A percentile compares a stretch with the other conserved stretches of the same genome.
These are phyloP conservation scores for Kazachstania africana DNA, from an alignment of 805 yeast species.

Conservation along the genomic window DNA sequence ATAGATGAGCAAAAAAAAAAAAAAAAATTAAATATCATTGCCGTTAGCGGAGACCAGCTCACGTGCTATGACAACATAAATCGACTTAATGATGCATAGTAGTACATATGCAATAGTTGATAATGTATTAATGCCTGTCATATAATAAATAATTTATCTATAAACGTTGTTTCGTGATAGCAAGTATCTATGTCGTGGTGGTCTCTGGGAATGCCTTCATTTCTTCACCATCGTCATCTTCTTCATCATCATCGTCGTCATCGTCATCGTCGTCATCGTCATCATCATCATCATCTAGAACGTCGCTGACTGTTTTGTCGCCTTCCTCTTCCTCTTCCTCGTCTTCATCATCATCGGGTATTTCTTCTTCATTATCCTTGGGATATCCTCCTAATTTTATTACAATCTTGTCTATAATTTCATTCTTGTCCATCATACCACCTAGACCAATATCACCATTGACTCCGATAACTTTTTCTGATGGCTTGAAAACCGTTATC, in stretches of 20 bases:
- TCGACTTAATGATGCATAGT: too few species aligned
- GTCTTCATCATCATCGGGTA: conserved; percentile 32
- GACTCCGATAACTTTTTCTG: conserved; percentile 82
- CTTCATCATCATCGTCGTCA: conserved; percentile 30
- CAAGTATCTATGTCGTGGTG: too few species aligned
- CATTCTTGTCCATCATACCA: conserved; percentile 97
- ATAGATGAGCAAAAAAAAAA: too few species aligned
- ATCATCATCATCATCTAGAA: conserved; percentile 31
- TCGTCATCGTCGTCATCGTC: conserved; percentile 42
- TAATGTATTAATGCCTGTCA: too few species aligned
- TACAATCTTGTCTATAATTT: conserved; percentile 75
- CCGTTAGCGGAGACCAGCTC: too few species aligned
- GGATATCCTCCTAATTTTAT: conserved; percentile 55
- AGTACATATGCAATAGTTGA: too few species aligned
- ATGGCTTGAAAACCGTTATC: conserved; percentile 83
- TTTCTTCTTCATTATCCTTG: conserved; percentile 38
- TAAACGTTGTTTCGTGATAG: too few species aligned
- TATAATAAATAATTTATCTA: too few species aligned
- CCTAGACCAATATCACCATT: conserved; percentile 98
- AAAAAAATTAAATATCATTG: too few species aligned
- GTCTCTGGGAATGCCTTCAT: too few species aligned
- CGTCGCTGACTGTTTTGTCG: conserved; percentile 20
- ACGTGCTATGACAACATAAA: too few species aligned
- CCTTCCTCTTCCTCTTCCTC: conserved; percentile 27
- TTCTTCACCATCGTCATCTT: conserved; percentile 33